Evolutionary conservation across 2,329 filamentous ascomycete genomes (phyloP).

Genomic region (Orbilia brochopaga): DNA sequence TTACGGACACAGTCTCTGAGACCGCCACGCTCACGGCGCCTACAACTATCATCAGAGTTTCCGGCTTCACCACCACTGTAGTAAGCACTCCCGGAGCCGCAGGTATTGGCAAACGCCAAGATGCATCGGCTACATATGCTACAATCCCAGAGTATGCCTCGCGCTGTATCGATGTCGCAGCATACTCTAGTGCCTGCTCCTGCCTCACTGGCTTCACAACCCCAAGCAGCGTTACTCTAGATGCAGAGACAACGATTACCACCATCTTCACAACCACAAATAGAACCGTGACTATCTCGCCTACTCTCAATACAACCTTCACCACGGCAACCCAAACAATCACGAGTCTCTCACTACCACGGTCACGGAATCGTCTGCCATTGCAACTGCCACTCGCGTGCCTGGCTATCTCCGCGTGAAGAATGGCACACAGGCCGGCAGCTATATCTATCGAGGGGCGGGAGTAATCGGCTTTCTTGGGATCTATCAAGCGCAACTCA

Average conservation of each 20-base stretch:
- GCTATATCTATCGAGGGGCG: background rate
- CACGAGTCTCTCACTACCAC: background rate
- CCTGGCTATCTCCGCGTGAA: background rate
- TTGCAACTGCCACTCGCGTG: background rate
- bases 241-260: background rate
- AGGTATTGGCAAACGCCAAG: background rate
- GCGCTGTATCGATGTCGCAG: background rate
- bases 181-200: background rate
- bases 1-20: background rate
- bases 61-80: background rate
- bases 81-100: background rate
- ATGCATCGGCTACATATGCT: background rate
- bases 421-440: background rate
- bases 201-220: background rate
- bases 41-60: background rate
- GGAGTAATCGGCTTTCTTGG: background rate
- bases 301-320: background rate
- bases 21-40: background rate
- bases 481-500: background rate
- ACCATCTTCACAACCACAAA: background rate
- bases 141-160: background rate
- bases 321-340: background rate
- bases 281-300: background rate
- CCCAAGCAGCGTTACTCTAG: background rate
- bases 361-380: background rate